Conservation (phyloP, 73 alveolate species). For the Stentor roeselii region DNA sequence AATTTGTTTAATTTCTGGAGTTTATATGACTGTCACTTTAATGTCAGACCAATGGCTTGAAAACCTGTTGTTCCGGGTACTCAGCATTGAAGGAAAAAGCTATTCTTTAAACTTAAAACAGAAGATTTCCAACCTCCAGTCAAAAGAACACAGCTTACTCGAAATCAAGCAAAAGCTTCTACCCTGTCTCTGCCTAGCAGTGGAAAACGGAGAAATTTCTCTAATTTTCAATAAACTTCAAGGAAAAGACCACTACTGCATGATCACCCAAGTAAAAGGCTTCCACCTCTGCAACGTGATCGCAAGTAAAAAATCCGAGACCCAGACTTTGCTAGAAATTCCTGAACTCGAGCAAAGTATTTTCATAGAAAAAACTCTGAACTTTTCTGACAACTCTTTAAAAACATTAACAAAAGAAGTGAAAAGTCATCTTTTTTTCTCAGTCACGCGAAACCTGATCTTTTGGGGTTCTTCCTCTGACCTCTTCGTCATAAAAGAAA, state of each 20-base stretch:
- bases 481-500: background rate
- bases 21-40: background rate
- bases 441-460: background rate
- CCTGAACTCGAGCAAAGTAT: background rate
- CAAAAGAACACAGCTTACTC: background rate
- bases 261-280: background rate
- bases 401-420: background rate
- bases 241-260: background rate
- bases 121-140: background rate
- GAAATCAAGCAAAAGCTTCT: background rate
- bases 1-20: background rate
- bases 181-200: background rate
- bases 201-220: background rate
- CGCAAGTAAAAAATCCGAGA: background rate
- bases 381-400: too few species aligned
- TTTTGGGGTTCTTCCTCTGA: background rate
- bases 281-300: background rate
- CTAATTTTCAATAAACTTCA: background rate
- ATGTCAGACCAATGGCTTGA: slow-evolving; percentile 7
- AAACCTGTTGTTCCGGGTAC: background rate
- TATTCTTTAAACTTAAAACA: background rate
- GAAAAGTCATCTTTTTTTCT: background rate
- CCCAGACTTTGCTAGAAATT: background rate
- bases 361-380: background rate
- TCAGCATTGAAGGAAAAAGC: background rate